Evolutionary conservation across 2,329 filamentous ascomycete species (phyloP), one percentile per base, ranked within the genome.

Genomic region (Zasmidium cellare): DNA sequence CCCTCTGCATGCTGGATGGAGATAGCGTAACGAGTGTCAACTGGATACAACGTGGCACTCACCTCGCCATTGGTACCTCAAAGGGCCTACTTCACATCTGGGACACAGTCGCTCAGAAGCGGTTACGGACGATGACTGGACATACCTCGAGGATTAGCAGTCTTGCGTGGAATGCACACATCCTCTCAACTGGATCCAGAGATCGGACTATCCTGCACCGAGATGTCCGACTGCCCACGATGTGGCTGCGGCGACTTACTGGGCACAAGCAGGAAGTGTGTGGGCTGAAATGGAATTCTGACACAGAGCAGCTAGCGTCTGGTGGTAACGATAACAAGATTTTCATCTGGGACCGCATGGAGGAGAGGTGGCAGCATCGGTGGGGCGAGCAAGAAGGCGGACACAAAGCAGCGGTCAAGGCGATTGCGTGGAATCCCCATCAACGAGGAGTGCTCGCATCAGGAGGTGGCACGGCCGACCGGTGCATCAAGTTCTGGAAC

Each of bases 201-300:
- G 94, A 99, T 77, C 89, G 94, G 31, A 80, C 91, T 11, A 99
- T 99, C 60, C 96, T 94, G 69, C 94, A 99, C 72, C 90, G 94
- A 57, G 94, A 99, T 74, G 94, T 99, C 23, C 88, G 94, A 58
- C 90, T 90, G 38, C 91, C 93, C 0, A 91, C 96, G 62, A 94
- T 97, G 72, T 96, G 89, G 83, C 79, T 96, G 31, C 85, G 88
- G 57, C 92, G 92, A 69, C 81, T 99, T 3, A 87, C 91, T 7
- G 94, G 94, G 7, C 94, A 99, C 75, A 99, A 97, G 75, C 94
- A 99, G 76, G 94, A 99, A 76, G 91, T 99, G 12, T 99, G 94
- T 72, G 94, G 94, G 9, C 78, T 99, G 51, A 92, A 92, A 69
- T 99, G 94, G 94, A 99, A 99, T 69, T 90, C 90, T 57, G 92